Base-by-base conservation (phyloP, 495 filamentous ascomycete species). In the Xylaria nigripes region DNA sequence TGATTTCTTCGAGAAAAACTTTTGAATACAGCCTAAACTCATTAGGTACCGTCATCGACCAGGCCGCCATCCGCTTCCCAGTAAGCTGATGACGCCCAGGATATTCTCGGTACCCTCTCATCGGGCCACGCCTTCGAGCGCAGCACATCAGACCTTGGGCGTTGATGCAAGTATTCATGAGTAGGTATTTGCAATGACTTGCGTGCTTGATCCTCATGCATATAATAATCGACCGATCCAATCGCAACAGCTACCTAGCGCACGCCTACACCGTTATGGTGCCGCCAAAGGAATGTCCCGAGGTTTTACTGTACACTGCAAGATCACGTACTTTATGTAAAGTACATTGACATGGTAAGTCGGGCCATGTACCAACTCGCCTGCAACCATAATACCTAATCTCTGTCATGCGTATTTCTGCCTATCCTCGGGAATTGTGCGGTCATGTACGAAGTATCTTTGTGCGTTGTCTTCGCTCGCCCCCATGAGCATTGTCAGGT, bases 381-480 rank as follows among this genome's bases (percentile, higher is more conserved):
- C 32, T 36, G 3, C 22, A 23, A 54, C 79, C 79, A 6, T 80
- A 67, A 42, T 84, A 67, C 42, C 73, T 75, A 15, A 86, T 62
- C 66, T 88, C 85, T 69, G 81, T 80, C 46, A 82, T 60, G 10
- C 85, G 77, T 59, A 86, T 82, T 48, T 76, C 70, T 44, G 87
- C 69, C 63, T 86, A 81, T 68, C 64, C 13, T 46, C 69, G 42
- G 72, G 66, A 3, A 54, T 71, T 72, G 19, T 67, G 45, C 65
- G 59, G 43, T 25, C 13, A 45, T 25, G 12, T 40, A 36, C 27
- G 27, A 30, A 15, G 7, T 3, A 40, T 40, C 16, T 19, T 40
- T 16, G 43, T 45, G 45, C 42, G 23, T 45, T 55, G 54, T 47
- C 3, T 36, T 45, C 21, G 51, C 45, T 48, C 21, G 54, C 43